A percentile compares a stretch with the other conserved stretches of the same genome.
These are phyloP conservation scores for Alternaria infectoria DNA, from an alignment of 2,329 filamentous ascomycete species.

Conservation along the genomic window DNA sequence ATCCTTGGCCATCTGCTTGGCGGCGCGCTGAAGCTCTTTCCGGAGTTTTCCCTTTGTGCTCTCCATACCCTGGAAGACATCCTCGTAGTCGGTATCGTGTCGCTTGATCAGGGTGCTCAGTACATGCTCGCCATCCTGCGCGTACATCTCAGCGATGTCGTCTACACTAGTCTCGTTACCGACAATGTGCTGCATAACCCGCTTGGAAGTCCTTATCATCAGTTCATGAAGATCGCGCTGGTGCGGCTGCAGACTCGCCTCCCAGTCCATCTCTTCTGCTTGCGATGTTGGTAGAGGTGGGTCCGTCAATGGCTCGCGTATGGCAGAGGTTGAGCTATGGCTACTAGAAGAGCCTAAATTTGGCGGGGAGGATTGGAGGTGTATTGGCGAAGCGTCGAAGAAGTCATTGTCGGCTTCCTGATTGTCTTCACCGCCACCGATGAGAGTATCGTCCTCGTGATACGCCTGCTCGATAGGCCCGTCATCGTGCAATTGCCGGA, in stretches of 20 bases:
- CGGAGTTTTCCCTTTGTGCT: conserved; percentile 30
- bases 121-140: conserved; percentile 51
- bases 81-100: conserved; percentile 49
- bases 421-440: conserved; percentile 3
- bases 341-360: conserved; percentile 26
- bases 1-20: conserved; percentile 13
- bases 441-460: conserved; percentile 5
- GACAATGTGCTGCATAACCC: conserved; percentile 54
- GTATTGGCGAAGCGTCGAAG: conserved; percentile 8
- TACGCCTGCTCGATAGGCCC: neutral
- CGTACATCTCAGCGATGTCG: conserved; percentile 54
- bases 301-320: conserved; percentile 21
- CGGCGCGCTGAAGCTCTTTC: conserved; percentile 21
- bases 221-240: conserved; percentile 49
- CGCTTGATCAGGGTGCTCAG: conserved; percentile 51
- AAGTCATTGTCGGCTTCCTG: neutral
- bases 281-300: conserved; percentile 26
- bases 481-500: neutral
- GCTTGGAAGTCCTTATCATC: conserved; percentile 50
- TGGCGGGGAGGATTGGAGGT: conserved; percentile 34
- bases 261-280: conserved; percentile 48
- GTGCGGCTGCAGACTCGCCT: conserved; percentile 46
- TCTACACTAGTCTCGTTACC: conserved; percentile 54
- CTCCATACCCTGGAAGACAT: conserved; percentile 26
- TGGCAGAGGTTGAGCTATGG: conserved; percentile 37